Base-by-base conservation (phyloP, 2,329 filamentous ascomycete genomes). In the Botrytis squamosa region DNA sequence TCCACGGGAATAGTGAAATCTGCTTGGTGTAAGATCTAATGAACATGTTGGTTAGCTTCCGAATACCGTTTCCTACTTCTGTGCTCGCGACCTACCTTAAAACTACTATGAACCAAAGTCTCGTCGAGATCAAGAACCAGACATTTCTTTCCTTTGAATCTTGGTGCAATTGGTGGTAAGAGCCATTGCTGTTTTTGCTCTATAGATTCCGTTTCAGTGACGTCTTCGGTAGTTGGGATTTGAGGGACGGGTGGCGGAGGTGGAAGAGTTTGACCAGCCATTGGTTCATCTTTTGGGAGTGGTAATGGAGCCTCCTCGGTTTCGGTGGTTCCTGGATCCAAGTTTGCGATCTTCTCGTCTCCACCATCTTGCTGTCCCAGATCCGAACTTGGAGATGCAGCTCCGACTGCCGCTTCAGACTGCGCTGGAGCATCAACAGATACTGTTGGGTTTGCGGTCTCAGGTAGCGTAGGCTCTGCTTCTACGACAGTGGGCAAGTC, bases 1-100 rank as follows among this genome's bases (percentile, higher is more conserved):
- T 99, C 96, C 44, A 99, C 96, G 0, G 96, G 96, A 81, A 99
- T 98, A 9, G 96, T 99, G 82, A 99, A 98, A 83, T 99, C 96
- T 74, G 96, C 96, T 86, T 98, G 95, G 81, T 98, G 95, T 64
- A 99, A 88, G 78, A 98, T 96, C 95, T 98, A 59, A 38, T 57
- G 14, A 42, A 42, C 16, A 57, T 10, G 29, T 25, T 60, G 42
- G 49, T 72, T 57, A 69, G 71, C 33, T 60, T 33, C 42, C n/a
- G 33, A 44, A 65, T 74, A 69, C 75, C 38, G 40, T 18, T 38
- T 44, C n/a, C 42, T 68, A 63, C 68, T 60, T 40, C 25, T 52
- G 22, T 72, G 66, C 14, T 69, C 40, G 46, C 40, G 52, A 78
- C 85, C 78, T 84, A 97, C 95, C 89, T 99, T 99, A 85, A 99